phyloP scores from a whole-genome alignment of 1,284 basidiomycete genomes.

The Puccinia hordei region DNA sequence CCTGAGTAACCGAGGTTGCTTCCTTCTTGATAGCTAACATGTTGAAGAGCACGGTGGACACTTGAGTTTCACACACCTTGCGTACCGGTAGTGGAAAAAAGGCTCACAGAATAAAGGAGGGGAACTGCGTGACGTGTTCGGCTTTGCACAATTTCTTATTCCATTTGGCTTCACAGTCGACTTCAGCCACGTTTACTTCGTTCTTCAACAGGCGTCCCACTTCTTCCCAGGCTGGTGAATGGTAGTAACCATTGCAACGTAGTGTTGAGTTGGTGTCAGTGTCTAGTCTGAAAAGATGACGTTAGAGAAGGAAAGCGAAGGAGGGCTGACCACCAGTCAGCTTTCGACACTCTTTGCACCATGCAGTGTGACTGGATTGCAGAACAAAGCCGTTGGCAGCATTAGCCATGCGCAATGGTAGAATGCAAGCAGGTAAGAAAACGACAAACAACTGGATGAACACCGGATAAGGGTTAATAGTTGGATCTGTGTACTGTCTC shows the following conservation, averaged over 20 bases:
- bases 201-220: conserved; percentile 2
- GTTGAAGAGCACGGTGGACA: too few species aligned
- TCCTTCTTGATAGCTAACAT: conserved; percentile 33
- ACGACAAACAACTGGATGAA: conserved; percentile 42
- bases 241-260: background rate
- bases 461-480: background rate
- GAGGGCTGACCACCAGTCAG: background rate
- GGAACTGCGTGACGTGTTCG: conserved; percentile 13
- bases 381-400: background rate
- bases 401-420: background rate
- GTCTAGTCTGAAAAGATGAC: background rate
- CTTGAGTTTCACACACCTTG: too few species aligned
- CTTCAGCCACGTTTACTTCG: conserved; percentile 36
- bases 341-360: conserved; percentile 42
- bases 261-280: background rate
- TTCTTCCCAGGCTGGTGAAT: conserved; percentile 30
- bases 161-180: conserved; percentile 29
- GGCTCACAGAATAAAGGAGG: conserved; percentile 32
- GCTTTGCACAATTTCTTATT: conserved; percentile 28
- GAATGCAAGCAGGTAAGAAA: background rate
- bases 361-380: conserved; percentile 21
- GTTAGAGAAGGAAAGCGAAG: background rate
- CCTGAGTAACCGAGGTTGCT: conserved; percentile 30
- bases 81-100: background rate
- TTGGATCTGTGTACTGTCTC: background rate